Percentiles rank a stretch among this genome's conserved stretches.
phyloP scores from a whole-genome alignment of 2,329 filamentous ascomycete species.

The Curvularia lunata region DNA sequence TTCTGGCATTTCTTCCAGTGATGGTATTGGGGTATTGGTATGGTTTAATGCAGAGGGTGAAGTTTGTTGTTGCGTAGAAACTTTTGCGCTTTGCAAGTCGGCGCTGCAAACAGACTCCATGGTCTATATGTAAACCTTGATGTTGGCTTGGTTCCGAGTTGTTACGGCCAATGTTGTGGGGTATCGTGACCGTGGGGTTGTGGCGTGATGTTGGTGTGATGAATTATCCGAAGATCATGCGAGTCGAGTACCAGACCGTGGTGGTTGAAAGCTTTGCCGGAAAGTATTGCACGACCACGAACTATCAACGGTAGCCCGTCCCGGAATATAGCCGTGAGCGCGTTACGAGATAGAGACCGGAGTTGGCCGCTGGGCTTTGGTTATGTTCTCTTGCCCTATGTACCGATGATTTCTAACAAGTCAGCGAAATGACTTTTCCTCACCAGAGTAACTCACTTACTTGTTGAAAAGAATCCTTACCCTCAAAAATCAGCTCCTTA shows the following conservation, averaged over 20 bases:
- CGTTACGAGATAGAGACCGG: not conserved
- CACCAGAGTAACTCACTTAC: not conserved
- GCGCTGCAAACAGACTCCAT: constrained; percentile 33
- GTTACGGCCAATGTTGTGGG: constrained; percentile 8
- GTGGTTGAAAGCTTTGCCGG: constrained; percentile 31
- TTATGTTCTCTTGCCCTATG: not conserved
- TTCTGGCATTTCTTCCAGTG: constrained; percentile 29
- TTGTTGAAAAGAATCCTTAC: not conserved
- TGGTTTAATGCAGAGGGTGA: constrained; percentile 3
- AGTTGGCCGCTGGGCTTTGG: not conserved
- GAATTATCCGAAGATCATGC: constrained; percentile 30
- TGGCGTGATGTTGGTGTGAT: constrained; percentile 45
- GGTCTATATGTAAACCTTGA: constrained; percentile 12
- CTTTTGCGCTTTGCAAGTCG: constrained; percentile 32
- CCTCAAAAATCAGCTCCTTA: not conserved
- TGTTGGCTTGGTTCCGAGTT: not conserved
- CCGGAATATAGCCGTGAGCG: constrained; percentile 3
- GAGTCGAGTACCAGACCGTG: constrained; percentile 24
- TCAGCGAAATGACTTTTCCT: not conserved
- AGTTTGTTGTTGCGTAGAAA: constrained; percentile 14
- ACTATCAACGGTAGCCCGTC: constrained; percentile 5
- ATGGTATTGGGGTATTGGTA: not conserved
- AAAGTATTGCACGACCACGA: constrained; percentile 19
- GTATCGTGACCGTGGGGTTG: constrained; percentile 30
- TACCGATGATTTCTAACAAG: not conserved